These are phyloP conservation scores for Linderina pennispora DNA, from an alignment of 192 early-diverging fungal genomes.

Conservation along the genomic window DNA sequence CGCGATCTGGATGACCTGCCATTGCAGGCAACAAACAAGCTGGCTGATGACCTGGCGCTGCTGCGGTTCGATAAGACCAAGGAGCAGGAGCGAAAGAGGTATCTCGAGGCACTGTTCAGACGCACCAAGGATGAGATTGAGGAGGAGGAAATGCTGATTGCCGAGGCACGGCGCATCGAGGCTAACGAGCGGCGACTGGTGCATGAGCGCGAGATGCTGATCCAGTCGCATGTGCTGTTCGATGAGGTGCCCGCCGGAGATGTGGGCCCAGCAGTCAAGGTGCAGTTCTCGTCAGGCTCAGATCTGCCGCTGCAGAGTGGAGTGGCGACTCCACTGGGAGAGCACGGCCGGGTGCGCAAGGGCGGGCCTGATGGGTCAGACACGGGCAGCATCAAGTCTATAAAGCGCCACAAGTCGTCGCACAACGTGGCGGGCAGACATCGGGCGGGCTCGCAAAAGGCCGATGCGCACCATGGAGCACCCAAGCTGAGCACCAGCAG, in stretches of 20 bases:
- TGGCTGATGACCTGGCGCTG: constrained; percentile 40
- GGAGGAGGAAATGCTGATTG: constrained; percentile 78
- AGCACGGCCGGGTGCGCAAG: constrained; percentile 35
- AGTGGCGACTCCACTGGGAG: constrained; percentile 10
- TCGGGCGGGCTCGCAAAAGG: not conserved
- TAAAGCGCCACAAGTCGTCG: constrained; percentile 37
- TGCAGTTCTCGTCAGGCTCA: constrained; percentile 34
- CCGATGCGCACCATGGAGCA: not conserved
- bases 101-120: constrained; percentile 61
- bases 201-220: constrained; percentile 72
- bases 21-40: constrained; percentile 43
- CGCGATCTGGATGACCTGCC: constrained; percentile 32
- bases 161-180: constrained; percentile 76
- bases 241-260: constrained; percentile 21
- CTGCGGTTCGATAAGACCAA: constrained; percentile 50
- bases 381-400: constrained; percentile 4
- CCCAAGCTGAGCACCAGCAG: not conserved
- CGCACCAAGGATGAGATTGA: constrained; percentile 75
- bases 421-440: constrained; percentile 5
- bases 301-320: constrained; percentile 11
- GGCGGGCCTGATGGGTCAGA: constrained; percentile 16
- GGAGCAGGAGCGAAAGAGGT: constrained; percentile 79
- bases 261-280: constrained; percentile 22
- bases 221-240: constrained; percentile 52
- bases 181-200: constrained; percentile 69